Evolutionary conservation across 495 filamentous ascomycete genomes (phyloP).

Genomic region (Penicillium desertorum): DNA sequence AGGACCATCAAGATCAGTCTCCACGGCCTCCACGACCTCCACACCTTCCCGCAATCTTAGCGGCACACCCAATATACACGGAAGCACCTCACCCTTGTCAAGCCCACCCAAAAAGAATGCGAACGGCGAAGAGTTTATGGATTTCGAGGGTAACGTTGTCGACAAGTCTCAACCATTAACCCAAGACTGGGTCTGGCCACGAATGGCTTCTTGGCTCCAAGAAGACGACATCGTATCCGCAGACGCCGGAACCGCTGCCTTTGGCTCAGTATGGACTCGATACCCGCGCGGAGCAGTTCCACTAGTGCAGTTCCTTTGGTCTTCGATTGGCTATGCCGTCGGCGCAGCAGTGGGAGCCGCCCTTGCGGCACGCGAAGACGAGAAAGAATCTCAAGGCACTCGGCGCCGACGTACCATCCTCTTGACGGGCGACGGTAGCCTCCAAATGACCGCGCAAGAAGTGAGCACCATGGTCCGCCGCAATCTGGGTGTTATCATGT

Average conservation of each 20-base stretch:
- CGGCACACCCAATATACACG: not conserved
- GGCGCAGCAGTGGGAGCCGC: constrained; percentile 17
- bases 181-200: constrained; percentile 13
- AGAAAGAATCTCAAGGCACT: not conserved
- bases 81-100: not conserved
- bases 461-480: constrained; percentile 71
- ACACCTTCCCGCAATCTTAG: not conserved
- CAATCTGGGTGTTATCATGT: constrained; percentile 65
- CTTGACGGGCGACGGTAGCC: constrained; percentile 76
- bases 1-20: not conserved
- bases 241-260: constrained; percentile 14
- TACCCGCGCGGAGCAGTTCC: constrained; percentile 10
- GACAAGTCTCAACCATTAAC: constrained; percentile 8
- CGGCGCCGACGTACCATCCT: constrained; percentile 50
- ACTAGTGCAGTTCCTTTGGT: constrained; percentile 15
- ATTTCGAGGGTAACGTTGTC: not conserved
- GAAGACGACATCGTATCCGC: constrained; percentile 17
- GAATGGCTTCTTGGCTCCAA: constrained; percentile 16
- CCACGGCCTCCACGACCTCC: not conserved
- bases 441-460: constrained; percentile 76
- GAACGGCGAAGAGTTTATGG: not conserved
- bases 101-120: not conserved
- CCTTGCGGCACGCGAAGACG: constrained; percentile 13
- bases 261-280: constrained; percentile 10
- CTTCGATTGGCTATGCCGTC: constrained; percentile 17